Percentiles rank a stretch among this genome's conserved stretches.
Conservation (phyloP, 164 flowering plant genomes). For the Tetrastigma voinierianum region DNA sequence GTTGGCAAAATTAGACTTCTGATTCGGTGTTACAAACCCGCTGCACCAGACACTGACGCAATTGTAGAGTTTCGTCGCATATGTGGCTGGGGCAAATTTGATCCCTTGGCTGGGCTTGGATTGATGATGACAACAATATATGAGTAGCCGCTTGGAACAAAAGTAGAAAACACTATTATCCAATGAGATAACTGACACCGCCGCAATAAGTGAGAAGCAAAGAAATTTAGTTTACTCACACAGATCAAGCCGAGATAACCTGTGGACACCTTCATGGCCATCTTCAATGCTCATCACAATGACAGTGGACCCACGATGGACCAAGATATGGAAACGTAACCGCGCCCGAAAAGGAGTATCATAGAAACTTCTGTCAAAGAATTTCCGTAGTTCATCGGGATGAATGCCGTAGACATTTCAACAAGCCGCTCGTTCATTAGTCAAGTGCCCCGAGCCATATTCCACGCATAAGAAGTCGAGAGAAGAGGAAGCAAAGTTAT, state of each 20-base stretch:
- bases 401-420: too few species aligned
- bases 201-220: background rate
- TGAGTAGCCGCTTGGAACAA: conserved; percentile 62
- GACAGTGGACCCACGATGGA: conserved; percentile 71
- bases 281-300: conserved; percentile 97
- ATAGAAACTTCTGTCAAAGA: too few species aligned
- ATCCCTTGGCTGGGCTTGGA: conserved; percentile 55
- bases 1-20: too few species aligned
- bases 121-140: conserved; percentile 62
- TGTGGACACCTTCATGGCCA: conserved; percentile 71
- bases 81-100: conserved; percentile 43
- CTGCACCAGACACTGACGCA: too few species aligned
- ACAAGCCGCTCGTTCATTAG: too few species aligned
- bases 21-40: too few species aligned
- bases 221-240: conserved; percentile 39
- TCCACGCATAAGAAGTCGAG: too few species aligned
- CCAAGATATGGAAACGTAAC: conserved; percentile 77
- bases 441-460: too few species aligned
- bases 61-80: conserved; percentile 51
- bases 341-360: conserved; percentile 51
- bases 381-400: too few species aligned
- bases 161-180: background rate
- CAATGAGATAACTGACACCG: background rate
- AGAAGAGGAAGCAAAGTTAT: too few species aligned
- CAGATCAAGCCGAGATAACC: conserved; percentile 74